These are phyloP conservation scores for Diaporthe nobilis DNA, from an alignment of 2,329 filamentous ascomycete genomes.

Conservation along the genomic window DNA sequence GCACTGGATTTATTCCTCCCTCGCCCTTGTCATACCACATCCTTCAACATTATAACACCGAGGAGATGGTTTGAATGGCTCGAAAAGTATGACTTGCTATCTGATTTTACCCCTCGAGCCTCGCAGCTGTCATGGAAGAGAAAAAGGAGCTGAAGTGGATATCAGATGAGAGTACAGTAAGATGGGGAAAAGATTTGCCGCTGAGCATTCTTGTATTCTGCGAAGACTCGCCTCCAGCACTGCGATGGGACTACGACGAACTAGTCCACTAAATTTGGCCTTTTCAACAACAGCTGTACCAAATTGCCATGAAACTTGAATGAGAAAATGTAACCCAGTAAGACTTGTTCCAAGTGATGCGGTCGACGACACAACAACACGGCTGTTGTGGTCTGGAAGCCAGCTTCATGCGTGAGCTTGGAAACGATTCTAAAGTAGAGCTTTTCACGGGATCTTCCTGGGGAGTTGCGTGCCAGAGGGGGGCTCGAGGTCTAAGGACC, in stretches of 20 bases:
- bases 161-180: too few relatives aligned
- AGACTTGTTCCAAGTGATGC: background rate
- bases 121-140: background rate
- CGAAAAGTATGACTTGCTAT: background rate
- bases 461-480: background rate
- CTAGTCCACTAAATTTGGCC: background rate
- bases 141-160: too few relatives aligned
- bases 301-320: background rate
- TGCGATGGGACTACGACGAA: background rate
- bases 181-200: background rate
- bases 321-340: too few relatives aligned
- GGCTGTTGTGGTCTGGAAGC: background rate
- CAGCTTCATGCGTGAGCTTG: background rate
- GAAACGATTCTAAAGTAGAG: background rate
- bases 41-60: background rate
- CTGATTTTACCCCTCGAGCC: background rate
- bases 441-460: background rate
- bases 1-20: background rate
- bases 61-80: background rate
- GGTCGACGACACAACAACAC: too few relatives aligned
- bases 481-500: background rate
- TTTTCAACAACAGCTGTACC: background rate
- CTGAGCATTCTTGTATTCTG: background rate
- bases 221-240: background rate
- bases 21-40: too few relatives aligned